Conservation (phyloP, 1,284 basidiomycete species). For the Malassezia sp. region DNA sequence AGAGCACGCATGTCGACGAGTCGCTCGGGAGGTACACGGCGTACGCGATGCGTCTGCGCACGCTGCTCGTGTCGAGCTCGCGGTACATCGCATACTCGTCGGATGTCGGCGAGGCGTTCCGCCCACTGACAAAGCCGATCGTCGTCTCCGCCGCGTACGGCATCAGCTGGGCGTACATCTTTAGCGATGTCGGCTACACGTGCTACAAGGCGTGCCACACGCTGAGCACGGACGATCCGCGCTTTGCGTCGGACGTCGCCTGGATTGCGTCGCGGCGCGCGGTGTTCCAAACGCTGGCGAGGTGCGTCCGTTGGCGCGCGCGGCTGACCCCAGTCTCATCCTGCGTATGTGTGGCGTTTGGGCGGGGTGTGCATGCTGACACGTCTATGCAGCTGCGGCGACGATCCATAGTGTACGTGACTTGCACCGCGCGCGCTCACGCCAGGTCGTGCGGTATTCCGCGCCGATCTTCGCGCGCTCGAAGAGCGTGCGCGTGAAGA, state of each 20-base stretch:
- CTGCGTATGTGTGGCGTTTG: conserved; percentile 16
- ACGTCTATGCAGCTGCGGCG: conserved; percentile 20
- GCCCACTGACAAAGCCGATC: conserved; percentile 68
- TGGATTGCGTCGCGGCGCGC: conserved; percentile 29
- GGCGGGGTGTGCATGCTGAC: no score
- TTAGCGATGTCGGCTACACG: conserved; percentile 78
- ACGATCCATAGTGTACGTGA: conserved; percentile 34
- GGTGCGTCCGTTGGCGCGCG: conserved; percentile 2
- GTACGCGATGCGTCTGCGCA: conserved; percentile 34
- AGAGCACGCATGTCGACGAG: conserved; percentile 19
- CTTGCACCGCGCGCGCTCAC: no score
- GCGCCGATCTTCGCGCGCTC: conserved; percentile 62
- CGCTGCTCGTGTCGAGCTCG: conserved; percentile 23
- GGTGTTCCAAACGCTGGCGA: conserved; percentile 42
- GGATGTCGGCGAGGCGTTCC: conserved; percentile 83
- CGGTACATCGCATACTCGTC: conserved; percentile 55
- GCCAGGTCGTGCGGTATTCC: conserved; percentile 52
- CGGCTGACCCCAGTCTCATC: conserved; percentile 19
- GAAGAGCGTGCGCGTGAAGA: conserved; percentile 56
- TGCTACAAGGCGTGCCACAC: conserved; percentile 55
- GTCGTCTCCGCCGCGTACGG: conserved; percentile 74
- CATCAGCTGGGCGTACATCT: conserved; percentile 62
- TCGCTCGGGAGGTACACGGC: conserved; percentile 29
- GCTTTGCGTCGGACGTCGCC: conserved; percentile 18
- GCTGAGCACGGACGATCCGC: conserved; percentile 12